Evolutionary conservation across 2,329 filamentous ascomycete genomes (phyloP).

Genomic region (Rachicladosporium sp.): DNA sequence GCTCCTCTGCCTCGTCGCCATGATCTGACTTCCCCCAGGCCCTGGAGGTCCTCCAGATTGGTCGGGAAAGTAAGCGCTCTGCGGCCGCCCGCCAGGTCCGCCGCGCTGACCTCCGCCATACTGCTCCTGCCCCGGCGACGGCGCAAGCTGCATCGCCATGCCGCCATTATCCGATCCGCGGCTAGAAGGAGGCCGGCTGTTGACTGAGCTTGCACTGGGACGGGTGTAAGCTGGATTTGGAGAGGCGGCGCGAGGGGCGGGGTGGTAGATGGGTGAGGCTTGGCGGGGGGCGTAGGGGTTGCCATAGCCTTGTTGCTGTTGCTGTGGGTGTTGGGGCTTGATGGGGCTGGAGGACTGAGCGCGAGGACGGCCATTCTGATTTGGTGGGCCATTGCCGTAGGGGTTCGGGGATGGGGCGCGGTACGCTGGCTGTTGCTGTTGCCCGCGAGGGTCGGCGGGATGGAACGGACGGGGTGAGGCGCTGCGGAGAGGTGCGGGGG

Average conservation of each 20-base stretch:
- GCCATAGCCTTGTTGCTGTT: constrained; percentile 21
- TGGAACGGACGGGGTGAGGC: constrained; percentile 46
- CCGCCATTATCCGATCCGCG: constrained; percentile 29
- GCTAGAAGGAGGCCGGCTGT: constrained; percentile 31
- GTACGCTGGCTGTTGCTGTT: constrained; percentile 11
- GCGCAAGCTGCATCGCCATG: constrained; percentile 34
- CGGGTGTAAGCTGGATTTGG: constrained; percentile 27
- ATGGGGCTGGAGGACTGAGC: constrained; percentile 30
- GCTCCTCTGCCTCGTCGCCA: constrained; percentile 44
- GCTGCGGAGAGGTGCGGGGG: constrained; percentile 29
- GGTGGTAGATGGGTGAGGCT: constrained; percentile 28
- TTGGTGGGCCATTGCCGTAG: constrained; percentile 33
- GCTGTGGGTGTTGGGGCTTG: constrained; percentile 14
- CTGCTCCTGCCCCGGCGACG: constrained; percentile 22
- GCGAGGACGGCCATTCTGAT: constrained; percentile 15
- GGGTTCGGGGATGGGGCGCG: constrained; percentile 53
- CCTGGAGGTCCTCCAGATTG: too few relatives aligned
- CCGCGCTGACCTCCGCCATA: constrained; percentile 28
- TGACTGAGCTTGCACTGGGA: constrained; percentile 19
- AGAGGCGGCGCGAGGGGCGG: constrained; percentile 26
- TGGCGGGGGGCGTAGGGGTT: constrained; percentile 24
- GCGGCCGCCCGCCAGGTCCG: constrained; percentile 22
- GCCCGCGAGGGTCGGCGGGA: constrained; percentile 21
- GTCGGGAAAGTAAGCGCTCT: constrained; percentile 33
- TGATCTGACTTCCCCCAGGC: constrained; percentile 23